phyloP scores from a whole-genome alignment of 2,329 filamentous ascomycete species.

The Diaporthe aspalathi region DNA sequence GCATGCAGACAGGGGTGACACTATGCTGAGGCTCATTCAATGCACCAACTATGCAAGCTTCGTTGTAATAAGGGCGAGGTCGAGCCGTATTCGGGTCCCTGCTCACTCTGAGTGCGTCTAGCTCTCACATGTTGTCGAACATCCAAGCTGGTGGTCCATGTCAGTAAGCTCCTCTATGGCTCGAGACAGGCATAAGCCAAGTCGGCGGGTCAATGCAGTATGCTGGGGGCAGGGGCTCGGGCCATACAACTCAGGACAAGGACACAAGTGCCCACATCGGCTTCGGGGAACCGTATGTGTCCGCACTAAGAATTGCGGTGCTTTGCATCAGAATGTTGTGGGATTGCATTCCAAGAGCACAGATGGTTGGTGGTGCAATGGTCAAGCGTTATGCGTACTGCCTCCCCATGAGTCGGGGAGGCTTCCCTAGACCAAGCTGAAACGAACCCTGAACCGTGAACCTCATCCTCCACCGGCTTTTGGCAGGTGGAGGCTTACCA shows the following conservation, averaged over 20 bases:
- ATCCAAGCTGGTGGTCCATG: constrained; percentile 5
- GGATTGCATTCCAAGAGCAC: constrained; percentile 6
- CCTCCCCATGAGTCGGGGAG: constrained; percentile 13
- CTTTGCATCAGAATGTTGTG: constrained; percentile 16
- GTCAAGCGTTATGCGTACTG: constrained; percentile 13
- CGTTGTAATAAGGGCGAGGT: constrained; percentile 1
- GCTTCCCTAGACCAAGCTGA: constrained; percentile 26
- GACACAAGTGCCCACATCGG: constrained; percentile 16
- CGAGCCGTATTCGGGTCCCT: background rate
- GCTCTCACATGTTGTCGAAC: constrained; percentile 9
- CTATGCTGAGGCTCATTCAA: constrained; percentile 1
- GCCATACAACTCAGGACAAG: background rate
- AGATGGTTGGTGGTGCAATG: constrained; percentile 6
- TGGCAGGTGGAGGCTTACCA: constrained; percentile 26
- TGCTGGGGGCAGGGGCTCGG: constrained; percentile 8
- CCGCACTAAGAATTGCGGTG: background rate
- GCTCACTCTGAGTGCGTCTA: constrained; percentile 3
- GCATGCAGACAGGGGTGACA: constrained; percentile 12
- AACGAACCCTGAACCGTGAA: background rate
- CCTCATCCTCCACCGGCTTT: constrained; percentile 15
- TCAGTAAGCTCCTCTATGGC: constrained; percentile 19
- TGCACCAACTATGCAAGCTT: background rate
- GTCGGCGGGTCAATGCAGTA: constrained; percentile 13
- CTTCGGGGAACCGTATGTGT: constrained; percentile 17
- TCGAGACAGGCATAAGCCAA: constrained; percentile 25